These are phyloP conservation scores for Chrysoporthe cubensis DNA, from an alignment of 2,329 filamentous ascomycete species.

Conservation along the genomic window DNA sequence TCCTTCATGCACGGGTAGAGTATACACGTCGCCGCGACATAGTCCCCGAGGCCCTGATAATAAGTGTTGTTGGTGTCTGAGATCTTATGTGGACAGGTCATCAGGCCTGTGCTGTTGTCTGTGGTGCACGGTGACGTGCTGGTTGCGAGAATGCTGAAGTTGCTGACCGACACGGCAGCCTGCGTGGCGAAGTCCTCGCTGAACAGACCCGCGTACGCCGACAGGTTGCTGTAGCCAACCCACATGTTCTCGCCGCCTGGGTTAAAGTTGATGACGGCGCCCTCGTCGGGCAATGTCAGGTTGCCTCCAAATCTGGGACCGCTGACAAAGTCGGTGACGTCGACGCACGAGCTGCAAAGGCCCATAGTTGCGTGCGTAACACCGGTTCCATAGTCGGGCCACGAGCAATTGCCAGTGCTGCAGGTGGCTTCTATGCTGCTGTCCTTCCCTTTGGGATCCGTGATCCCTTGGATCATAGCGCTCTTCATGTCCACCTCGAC, in stretches of 20 bases:
- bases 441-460: slow-evolving; percentile 34
- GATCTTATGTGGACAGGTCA: slow-evolving; percentile 30
- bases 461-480: slow-evolving; percentile 37
- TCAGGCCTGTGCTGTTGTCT: slow-evolving; percentile 9
- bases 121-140: slow-evolving; percentile 30
- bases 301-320: slow-evolving; percentile 20
- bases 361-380: slow-evolving; percentile 35
- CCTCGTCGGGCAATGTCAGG: slow-evolving; percentile 32
- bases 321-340: slow-evolving; percentile 32
- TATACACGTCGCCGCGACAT: slow-evolving; percentile 26
- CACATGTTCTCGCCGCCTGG: slow-evolving; percentile 29
- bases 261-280: slow-evolving; percentile 29
- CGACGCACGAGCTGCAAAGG: slow-evolving; percentile 34
- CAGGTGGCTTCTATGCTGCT: slow-evolving; percentile 31
- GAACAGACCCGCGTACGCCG: slow-evolving; percentile 29
- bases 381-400: slow-evolving; percentile 29
- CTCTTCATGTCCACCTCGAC: slow-evolving; percentile 38
- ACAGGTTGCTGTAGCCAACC: slow-evolving; percentile 27
- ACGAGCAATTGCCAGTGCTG: slow-evolving; percentile 35
- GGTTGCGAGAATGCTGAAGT: slow-evolving; percentile 32
- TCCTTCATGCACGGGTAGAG: slow-evolving; percentile 32
- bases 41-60: slow-evolving; percentile 10
- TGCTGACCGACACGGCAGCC: slow-evolving; percentile 27
- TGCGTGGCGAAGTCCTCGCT: slow-evolving; percentile 28
- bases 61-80: slow-evolving; percentile 8